Base-by-base conservation (phyloP, 2,329 filamentous ascomycete species). In the Hymenotorrendiella dingleyae region DNA sequence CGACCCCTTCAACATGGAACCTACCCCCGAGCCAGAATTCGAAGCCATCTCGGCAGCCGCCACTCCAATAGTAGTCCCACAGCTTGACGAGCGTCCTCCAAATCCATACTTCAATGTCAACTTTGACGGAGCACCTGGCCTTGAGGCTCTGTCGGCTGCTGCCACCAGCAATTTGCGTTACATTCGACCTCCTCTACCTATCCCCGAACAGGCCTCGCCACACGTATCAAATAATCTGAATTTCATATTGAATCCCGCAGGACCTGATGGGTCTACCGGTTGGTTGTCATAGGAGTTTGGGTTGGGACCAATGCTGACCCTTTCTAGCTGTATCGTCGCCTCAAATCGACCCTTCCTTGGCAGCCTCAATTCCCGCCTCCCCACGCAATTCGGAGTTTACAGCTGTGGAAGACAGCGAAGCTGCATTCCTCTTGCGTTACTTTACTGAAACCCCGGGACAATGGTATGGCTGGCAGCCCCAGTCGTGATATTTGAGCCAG, bases 361-460 rank as follows among this genome's bases (percentile, higher is more conserved):
- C 63, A 20, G 43, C 40, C 23, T 41, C 46, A 3, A 40, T 24
- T 14, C 32, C 48, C 21, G 36, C 21, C 37, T 10, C 26, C 20
- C 36, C 36, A 8, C 24, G 8, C 10, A 22, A 14, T n/a, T 17
- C 21, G 11, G 28, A 26, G 19, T 24, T 20, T 5, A 24, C 37
- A 7, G 37, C 53, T 17, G 67, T 72, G 22, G 61, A 54, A 23
- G 73, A 79, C 39, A 72, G 76, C 48, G 76, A 81, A 53, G 67
- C 75, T 44, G 71, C 75, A n/a, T 80, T 75, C 52, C 64, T 81
- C 1, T 62, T 80, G 37, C 65, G 76, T 20, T 75, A 79, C 58
- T 81, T 78, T 54, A 73, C 74, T 3, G 76, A 81, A 59, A 70
- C 69, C 0, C 69, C 76, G 19, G 77, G 76, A 6, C 71, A 74